Base-by-base conservation (phyloP, 2,329 filamentous ascomycete species). In the Cladobotryum protrusum region DNA sequence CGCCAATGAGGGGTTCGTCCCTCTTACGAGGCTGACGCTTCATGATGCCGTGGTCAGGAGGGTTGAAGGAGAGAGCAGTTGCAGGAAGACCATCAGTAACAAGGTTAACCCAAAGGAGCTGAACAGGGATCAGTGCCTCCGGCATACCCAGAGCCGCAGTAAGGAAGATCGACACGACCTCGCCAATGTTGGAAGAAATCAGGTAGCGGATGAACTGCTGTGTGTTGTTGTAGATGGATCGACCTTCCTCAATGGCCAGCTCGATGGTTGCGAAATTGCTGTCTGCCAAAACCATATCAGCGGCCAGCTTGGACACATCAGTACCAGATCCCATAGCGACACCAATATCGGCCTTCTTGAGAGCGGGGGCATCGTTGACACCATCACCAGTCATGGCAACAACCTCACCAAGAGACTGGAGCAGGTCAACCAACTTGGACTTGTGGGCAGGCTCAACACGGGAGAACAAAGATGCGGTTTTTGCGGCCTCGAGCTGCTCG, bases 191-290 rank as follows among this genome's bases (percentile, higher is more conserved):
- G 56, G 92, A 97, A 8, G 92, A 97, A 68, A 99, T 99, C 54
- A 99, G 81, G 69, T 99, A 99, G 45, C 95, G 89, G 72, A 99
- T 99, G 72, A 99, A 99, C 68, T 99, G 93, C 67, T 99, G 93
- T 5, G 93, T 99, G 78, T 99, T 99, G 84, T 93, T 97, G 81
- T 96, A 99, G 72, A 99, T 99, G 56, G 91, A 91, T 55, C 93
- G 87, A 48, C 93, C 93, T 72, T 99, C 93, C 68, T 99, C 93
- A 56, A 99, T 91, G 45, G 93, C 93, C 49, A 89, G 78, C 67
- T 96, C 89, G 59, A 99, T 99, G 3, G 93, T 99, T 54, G 93
- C 93, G 69, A 99, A 99, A 77, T 99, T 99, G 73, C 96, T 90
- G 72, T 99, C 95, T 20, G 91, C 89, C 46, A 99, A 85, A 46